Conservation (phyloP, 1,139 yeast species). For the Suhomyces bolitotheri region DNA sequence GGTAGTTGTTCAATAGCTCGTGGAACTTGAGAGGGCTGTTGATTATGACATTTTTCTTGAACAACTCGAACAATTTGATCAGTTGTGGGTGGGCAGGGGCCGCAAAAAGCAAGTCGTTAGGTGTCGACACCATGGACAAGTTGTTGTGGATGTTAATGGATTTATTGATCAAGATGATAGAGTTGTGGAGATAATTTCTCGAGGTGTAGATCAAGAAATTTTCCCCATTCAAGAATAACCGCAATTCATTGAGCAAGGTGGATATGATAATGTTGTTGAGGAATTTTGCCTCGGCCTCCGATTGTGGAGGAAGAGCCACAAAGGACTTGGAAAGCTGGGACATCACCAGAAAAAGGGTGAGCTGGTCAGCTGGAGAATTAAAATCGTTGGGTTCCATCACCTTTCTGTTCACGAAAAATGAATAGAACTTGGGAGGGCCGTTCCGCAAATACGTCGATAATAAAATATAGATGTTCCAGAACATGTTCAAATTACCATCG, state of each 20-base stretch:
- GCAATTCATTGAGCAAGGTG: slow-evolving; percentile 46
- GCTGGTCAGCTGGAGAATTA: neutral
- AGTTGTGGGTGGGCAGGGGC: slow-evolving; percentile 8
- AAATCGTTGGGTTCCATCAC: slow-evolving; percentile 12
- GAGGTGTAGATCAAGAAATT: slow-evolving; percentile 36
- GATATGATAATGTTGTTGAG: slow-evolving; percentile 38
- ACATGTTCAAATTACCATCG: slow-evolving; percentile 27
- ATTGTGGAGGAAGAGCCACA: slow-evolving; percentile 23
- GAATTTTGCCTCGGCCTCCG: slow-evolving; percentile 25
- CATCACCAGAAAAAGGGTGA: slow-evolving; percentile 16
- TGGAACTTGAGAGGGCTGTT: slow-evolving; percentile 48
- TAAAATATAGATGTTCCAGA: slow-evolving; percentile 47
- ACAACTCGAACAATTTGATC: slow-evolving; percentile 31
- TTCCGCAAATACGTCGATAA: slow-evolving; percentile 39
- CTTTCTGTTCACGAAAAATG: slow-evolving; percentile 31
- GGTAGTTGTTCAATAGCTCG: slow-evolving; percentile 43
- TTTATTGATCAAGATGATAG: slow-evolving; percentile 48
- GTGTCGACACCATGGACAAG: slow-evolving; percentile 10
- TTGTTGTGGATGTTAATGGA: slow-evolving; percentile 26
- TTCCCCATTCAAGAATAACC: slow-evolving; percentile 32
- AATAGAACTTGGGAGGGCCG: slow-evolving; percentile 42
- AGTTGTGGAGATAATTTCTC: slow-evolving; percentile 46
- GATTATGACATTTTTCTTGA: slow-evolving; percentile 45
- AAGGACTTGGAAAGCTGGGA: slow-evolving; percentile 17
- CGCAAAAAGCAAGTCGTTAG: slow-evolving; percentile 8